Evolutionary conservation across 2,329 filamentous ascomycete species (phyloP).

Genomic region (Trichophyton verrucosum): DNA sequence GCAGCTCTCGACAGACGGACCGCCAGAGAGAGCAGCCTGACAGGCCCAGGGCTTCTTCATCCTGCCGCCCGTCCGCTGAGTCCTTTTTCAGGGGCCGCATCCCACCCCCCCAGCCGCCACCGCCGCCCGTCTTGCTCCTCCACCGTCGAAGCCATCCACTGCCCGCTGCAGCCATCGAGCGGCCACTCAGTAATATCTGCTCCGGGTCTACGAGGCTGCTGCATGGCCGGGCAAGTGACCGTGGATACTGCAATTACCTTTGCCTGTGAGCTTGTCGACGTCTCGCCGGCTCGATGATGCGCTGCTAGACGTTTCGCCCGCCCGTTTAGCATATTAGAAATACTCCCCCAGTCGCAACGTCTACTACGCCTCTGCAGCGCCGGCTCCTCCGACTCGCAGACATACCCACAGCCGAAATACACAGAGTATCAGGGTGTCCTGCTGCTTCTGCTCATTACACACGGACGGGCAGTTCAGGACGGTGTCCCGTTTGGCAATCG

Average conservation of each 20-base stretch:
- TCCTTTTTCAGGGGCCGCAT: background rate
- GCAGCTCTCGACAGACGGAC: background rate
- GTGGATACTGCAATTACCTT: background rate
- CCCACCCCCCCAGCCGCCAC: background rate
- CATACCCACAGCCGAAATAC: background rate
- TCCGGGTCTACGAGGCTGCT: background rate
- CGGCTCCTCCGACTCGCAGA: background rate
- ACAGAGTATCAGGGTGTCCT: background rate
- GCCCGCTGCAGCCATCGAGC: background rate
- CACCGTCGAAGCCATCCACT: background rate
- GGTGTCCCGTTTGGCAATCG: background rate
- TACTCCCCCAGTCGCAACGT: background rate
- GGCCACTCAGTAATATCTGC: background rate
- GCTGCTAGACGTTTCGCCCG: background rate
- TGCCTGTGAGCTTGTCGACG: background rate
- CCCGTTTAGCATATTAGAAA: constrained; percentile 4
- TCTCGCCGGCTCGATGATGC: background rate
- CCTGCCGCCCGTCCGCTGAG: background rate
- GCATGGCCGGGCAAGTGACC: constrained; percentile 2
- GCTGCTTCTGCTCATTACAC: background rate
- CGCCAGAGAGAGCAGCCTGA: background rate
- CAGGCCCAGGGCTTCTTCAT: no score
- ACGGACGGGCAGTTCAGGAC: background rate
- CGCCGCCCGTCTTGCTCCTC: background rate
- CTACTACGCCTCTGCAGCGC: background rate